A percentile compares a stretch with the other conserved stretches of the same genome.
Evolutionary conservation across 805 yeast genomes (phyloP).

Genomic region (Saccharomycopsis amapae): DNA sequence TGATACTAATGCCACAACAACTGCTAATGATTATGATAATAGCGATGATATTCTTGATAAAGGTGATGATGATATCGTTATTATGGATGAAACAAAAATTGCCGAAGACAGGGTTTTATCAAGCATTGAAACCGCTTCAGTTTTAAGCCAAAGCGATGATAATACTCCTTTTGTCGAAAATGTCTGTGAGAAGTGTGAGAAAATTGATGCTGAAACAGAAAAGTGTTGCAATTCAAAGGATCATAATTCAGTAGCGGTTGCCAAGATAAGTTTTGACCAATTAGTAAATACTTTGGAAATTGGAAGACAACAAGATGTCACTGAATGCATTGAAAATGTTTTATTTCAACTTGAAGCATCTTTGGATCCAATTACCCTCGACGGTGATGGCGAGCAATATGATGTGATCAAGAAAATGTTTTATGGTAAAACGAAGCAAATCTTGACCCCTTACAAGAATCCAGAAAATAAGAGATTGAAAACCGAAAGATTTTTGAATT

Average conservation of each 20-base stretch:
- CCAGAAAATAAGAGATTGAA: slow-evolving; percentile 38
- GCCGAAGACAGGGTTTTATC: too few species aligned
- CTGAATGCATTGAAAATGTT: slow-evolving; percentile 94
- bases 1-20: not conserved
- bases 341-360: slow-evolving; percentile 88
- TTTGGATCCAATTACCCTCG: slow-evolving; percentile 52
- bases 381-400: slow-evolving; percentile 66
- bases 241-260: slow-evolving; percentile 1
- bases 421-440: slow-evolving; percentile 80
- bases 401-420: slow-evolving; percentile 77
- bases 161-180: too few species aligned
- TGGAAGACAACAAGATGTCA: slow-evolving; percentile 95
- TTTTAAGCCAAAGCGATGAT: too few species aligned
- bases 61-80: not conserved
- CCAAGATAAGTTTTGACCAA: slow-evolving; percentile 39
- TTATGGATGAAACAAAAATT: too few species aligned
- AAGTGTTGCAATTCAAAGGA: too few species aligned
- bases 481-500: slow-evolving; percentile 69
- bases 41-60: not conserved
- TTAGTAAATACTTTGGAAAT: slow-evolving; percentile 68
- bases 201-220: not conserved
- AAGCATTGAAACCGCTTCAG: too few species aligned
- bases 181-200: not conserved
- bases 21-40: not conserved
- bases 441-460: slow-evolving; percentile 26